Evolutionary conservation across 768 basidiomycete genomes (phyloP), one percentile per base, ranked within the genome.

Genomic region (Sistotremastrum niveocremeum): DNA sequence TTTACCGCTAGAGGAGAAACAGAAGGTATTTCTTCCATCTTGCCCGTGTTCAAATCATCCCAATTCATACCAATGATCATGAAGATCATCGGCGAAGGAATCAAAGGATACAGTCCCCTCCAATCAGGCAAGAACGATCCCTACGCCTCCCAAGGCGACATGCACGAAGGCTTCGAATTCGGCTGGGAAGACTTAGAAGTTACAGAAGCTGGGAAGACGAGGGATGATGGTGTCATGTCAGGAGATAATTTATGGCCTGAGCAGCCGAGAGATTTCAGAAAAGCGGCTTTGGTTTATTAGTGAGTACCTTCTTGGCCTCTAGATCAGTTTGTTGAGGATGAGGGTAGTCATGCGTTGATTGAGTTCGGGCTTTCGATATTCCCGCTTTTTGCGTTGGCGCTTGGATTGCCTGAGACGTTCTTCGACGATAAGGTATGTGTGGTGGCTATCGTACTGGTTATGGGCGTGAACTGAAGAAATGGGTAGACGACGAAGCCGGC

Each of bases 91-190:
- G 79, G 84, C 45, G 71, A 74, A 54, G 79, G 81, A 53, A 71
- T 83, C 69, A 86, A 86, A 63, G 90, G 90, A 1, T 93, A 90
- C 56, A 84, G 81, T 32, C 71, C 77, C 6, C 66, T 85, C 12
- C 68, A 84, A 8, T 76, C 77, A 12, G 80, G 81, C 62, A 89
- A 90, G 52, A 78, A 71, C 7, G 72, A 88, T 54, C 69, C 71
- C 1, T 71, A 74, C 9, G 68, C 70, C 20, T 20, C 20, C 39
- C 62, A 70, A 11, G 88, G 90, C 0, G 91, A 95, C 61, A 58
- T 94, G 9, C 89, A 95, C 53, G 89, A 94, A 60, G 86, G 79
- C 0, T 91, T 89, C 61, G 86, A 91, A 54, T 58, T 93, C 30
- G 88, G 87, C 3, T 81, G 76, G 71, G 83, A 88, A 57, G 62